phyloP scores from a whole-genome alignment of 345 rosid species.

The Syzygium grande region DNA sequence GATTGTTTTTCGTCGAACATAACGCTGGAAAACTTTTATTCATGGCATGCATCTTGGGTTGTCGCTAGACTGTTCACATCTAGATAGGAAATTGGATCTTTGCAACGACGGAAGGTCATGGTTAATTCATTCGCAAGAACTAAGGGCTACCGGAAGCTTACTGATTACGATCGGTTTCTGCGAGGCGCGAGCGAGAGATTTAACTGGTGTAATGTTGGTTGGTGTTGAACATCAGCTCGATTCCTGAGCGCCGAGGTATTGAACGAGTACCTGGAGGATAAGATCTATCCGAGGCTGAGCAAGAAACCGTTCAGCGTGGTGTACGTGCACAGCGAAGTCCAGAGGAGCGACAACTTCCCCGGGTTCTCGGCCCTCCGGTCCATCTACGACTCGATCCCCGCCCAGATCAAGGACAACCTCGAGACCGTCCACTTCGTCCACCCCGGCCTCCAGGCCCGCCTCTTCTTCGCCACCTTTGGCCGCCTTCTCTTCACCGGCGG shows the following conservation, averaged over 20 bases:
- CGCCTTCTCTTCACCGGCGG: conserved; percentile 47
- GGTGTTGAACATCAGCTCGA: conserved; percentile 18
- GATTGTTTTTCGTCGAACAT: not conserved
- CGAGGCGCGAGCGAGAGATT: not conserved
- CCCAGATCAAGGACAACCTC: conserved; percentile 21
- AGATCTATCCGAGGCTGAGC: conserved; percentile 26
- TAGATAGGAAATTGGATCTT: not conserved
- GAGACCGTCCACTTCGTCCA: conserved; percentile 50
- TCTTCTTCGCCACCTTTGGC: conserved; percentile 61
- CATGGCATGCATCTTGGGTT: not conserved
- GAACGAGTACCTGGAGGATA: conserved; percentile 45
- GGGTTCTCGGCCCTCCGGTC: conserved; percentile 40
- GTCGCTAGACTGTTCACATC: not conserved
- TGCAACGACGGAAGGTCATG: not conserved
- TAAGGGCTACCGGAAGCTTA: not conserved
- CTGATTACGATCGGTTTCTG: not conserved
- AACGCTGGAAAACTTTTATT: not conserved
- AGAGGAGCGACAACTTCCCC: conserved; percentile 43
- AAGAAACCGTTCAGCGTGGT: conserved; percentile 38
- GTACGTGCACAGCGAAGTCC: conserved; percentile 44
- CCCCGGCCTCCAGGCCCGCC: conserved; percentile 39
- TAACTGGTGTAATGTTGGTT: not conserved
- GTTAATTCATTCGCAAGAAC: not conserved
- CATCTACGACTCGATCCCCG: conserved; percentile 39
- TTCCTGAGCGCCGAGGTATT: conserved; percentile 24